Evolutionary conservation across 2,329 filamentous ascomycete species (phyloP).

Genomic region (Neurospora crassa): DNA sequence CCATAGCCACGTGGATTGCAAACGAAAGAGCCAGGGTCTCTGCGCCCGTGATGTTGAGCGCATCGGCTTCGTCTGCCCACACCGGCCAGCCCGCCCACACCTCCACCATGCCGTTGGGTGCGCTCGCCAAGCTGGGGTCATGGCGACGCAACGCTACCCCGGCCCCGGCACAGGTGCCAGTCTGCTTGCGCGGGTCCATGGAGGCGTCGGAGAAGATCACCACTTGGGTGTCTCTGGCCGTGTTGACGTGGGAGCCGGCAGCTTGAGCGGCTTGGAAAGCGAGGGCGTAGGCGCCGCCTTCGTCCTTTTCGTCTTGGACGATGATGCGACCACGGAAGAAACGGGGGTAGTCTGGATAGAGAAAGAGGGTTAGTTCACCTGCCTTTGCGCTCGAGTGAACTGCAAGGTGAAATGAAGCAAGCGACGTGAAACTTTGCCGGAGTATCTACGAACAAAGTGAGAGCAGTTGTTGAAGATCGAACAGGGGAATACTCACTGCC

Average conservation of each 20-base stretch:
- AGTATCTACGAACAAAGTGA: background rate
- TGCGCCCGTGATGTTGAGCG: background rate
- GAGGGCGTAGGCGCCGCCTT: background rate
- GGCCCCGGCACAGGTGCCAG: background rate
- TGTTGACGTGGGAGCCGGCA: background rate
- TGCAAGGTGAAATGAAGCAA: background rate
- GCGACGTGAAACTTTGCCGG: background rate
- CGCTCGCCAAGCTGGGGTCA: background rate
- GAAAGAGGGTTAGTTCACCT: background rate
- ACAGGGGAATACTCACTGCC: background rate
- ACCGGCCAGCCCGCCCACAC: background rate
- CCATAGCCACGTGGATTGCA: background rate
- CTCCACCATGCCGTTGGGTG: background rate
- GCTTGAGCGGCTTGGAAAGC: background rate
- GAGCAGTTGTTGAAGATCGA: background rate
- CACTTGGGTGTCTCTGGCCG: background rate
- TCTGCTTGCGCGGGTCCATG: background rate
- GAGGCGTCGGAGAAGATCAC: background rate
- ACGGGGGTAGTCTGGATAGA: background rate
- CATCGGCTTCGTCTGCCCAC: background rate
- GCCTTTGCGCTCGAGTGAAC: background rate
- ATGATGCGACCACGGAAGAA: background rate
- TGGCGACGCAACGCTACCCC: background rate
- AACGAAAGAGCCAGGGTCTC: background rate
- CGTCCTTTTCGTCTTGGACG: background rate